Evolutionary conservation across 176 grass and related monocot species (phyloP).

Genomic region (Eragrostis curvula): DNA sequence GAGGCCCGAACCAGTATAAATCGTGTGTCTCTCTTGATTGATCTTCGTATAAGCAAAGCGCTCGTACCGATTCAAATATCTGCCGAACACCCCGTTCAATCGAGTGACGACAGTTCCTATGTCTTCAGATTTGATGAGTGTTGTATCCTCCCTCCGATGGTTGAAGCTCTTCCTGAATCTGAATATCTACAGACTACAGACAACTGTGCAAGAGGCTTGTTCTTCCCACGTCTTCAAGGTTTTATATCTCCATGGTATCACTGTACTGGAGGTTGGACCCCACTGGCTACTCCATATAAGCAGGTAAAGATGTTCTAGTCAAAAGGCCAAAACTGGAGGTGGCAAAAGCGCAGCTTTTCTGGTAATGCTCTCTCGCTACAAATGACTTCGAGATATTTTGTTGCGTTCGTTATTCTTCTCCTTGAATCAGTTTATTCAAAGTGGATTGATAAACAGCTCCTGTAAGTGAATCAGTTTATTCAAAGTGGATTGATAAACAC

Average conservation of each 20-base stretch:
- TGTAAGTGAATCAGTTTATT: slow-evolving; percentile 98
- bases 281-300: neutral
- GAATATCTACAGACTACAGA: slow-evolving; percentile 73
- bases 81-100: too few species aligned
- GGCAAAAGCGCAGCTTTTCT: slow-evolving; percentile 95
- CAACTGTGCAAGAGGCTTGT: slow-evolving; percentile 84
- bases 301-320: slow-evolving; percentile 95
- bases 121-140: slow-evolving; percentile 51
- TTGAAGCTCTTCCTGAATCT: slow-evolving; percentile 83
- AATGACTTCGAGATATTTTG: slow-evolving; percentile 20
- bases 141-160: slow-evolving; percentile 60
- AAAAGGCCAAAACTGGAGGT: slow-evolving; percentile 97
- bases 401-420: slow-evolving; percentile 15
- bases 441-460: slow-evolving; percentile 82
- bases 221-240: slow-evolving; percentile 89
- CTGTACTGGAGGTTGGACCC: neutral
- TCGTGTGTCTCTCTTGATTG: too few species aligned
- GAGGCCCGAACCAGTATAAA: too few species aligned
- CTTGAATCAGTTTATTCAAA: slow-evolving; percentile 48
- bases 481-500: slow-evolving; percentile 90
- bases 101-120: too few species aligned
- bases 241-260: slow-evolving; percentile 10
- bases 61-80: too few species aligned
- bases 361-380: slow-evolving; percentile 54
- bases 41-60: too few species aligned